Evolutionary conservation across 2,329 filamentous ascomycete species (phyloP), one percentile per base, ranked within the genome.

Genomic region (Clathrospora elynae): DNA sequence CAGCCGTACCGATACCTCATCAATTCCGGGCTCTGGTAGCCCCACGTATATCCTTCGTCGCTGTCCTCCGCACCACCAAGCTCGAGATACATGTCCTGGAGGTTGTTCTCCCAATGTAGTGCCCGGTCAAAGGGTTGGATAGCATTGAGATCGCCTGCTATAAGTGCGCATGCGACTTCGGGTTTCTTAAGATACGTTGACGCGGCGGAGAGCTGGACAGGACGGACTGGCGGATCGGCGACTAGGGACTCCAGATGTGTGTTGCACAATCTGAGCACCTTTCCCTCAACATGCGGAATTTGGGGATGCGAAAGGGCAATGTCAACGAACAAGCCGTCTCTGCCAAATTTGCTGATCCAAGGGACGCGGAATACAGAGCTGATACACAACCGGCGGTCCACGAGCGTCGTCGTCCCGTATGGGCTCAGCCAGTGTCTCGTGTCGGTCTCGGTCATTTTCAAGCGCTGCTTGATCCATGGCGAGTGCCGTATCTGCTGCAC

Each of bases 91-190:
- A 77, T 75, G 51, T 83, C 81, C 22, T 71, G 67, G 2, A 83
- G 72, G 0, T 59, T 51, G 40, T 80, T 78, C 0, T 79, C 74
- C 0, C 55, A 52, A 38, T 78, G 78, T 6, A 81, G 58, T 1
- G 67, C 71, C 6, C 60, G 56, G 55, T 83, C 80, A 39, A 80
- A 81, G 0, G 71, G 71, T 48, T 82, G 71, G 20, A 83, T 81
- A 14, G 80, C 79, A 48, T 84, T 84, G 29, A 82, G 72, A 55
- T 83, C 80, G 0, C 81, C 81, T 0, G 77, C 78, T 2, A 78
- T 53, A 1, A 82, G 41, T 1, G 72, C 74, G 1, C 71, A 75
- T 5, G 72, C 44, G 1, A 77, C 61, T 2, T 61, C 48, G 0
- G 62, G 24, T 2, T 64, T 58, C 2, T 71, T 71, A 56, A 83